These are phyloP conservation scores for Phialocephala subalpina DNA, from an alignment of 2,329 filamentous ascomycete genomes.

Conservation along the genomic window DNA sequence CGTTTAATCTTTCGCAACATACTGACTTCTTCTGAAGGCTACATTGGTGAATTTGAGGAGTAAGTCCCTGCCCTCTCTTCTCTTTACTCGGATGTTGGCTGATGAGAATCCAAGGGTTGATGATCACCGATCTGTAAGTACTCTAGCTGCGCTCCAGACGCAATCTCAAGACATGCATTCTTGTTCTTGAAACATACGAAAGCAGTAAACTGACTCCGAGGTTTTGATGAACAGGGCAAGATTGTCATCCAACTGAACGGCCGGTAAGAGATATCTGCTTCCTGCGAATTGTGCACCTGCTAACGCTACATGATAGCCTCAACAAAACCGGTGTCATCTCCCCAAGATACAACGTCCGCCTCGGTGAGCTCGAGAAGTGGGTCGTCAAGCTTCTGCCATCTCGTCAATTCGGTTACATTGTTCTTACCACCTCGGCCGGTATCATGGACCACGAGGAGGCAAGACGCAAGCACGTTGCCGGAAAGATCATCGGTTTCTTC, in stretches of 20 bases:
- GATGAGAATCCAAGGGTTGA: no score
- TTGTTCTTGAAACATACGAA: no score
- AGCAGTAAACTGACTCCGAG: no score
- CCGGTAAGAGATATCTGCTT: slow-evolving; percentile 59
- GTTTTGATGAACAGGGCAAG: no score
- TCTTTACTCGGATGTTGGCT: no score
- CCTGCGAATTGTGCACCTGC: background rate
- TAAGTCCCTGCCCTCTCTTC: no score
- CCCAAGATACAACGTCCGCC: slow-evolving; percentile 98
- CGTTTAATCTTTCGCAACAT: slow-evolving; percentile 97
- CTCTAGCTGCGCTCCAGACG: no score
- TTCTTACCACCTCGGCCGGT: slow-evolving; percentile 98
- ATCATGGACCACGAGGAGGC: slow-evolving; percentile 99
- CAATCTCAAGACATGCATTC: no score
- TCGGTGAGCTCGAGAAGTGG: slow-evolving; percentile 99
- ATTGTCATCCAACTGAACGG: slow-evolving; percentile 99
- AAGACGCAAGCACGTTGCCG: slow-evolving; percentile 96
- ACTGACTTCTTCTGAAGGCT: slow-evolving; percentile 74
- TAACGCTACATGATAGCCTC: slow-evolving; percentile 56
- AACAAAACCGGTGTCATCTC: slow-evolving; percentile 99
- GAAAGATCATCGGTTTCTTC: slow-evolving; percentile 99
- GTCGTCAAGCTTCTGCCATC: slow-evolving; percentile 98
- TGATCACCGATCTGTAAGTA: slow-evolving; percentile 98
- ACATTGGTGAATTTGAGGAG: slow-evolving; percentile 99
- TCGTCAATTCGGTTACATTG: slow-evolving; percentile 99